Percentiles rank a stretch among this genome's conserved stretches.
Evolutionary conservation across 768 basidiomycete genomes (phyloP).

Genomic region (Termitomyces sp.): DNA sequence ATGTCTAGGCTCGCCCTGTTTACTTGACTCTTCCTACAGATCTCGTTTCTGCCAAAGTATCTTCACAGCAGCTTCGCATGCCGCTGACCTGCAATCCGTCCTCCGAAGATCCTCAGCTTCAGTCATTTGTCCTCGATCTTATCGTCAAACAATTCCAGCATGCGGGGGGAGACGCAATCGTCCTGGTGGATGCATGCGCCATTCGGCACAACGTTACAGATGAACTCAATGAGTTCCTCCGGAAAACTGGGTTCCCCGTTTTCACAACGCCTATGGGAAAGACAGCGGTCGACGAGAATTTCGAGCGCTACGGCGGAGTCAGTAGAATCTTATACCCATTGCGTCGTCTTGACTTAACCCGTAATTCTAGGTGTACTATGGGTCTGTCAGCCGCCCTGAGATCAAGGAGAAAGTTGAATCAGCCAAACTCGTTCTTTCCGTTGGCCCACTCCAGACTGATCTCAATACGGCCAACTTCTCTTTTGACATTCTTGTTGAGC

Average conservation of each 20-base stretch:
- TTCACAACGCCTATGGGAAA: slow-evolving; percentile 84
- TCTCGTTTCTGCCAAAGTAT: slow-evolving; percentile 65
- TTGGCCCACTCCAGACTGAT: slow-evolving; percentile 70
- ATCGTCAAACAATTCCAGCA: slow-evolving; percentile 62
- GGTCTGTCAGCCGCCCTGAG: slow-evolving; percentile 60
- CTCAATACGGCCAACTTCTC: slow-evolving; percentile 90
- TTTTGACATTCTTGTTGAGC: slow-evolving; percentile 56
- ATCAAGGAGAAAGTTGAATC: slow-evolving; percentile 71
- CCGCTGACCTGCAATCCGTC: slow-evolving; percentile 51
- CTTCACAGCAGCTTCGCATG: slow-evolving; percentile 55
- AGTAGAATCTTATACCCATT: slow-evolving; percentile 19
- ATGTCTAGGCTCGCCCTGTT: slow-evolving; percentile 71
- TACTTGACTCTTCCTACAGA: slow-evolving; percentile 88
- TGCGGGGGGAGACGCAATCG: slow-evolving; percentile 64
- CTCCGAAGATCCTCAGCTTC: slow-evolving; percentile 51
- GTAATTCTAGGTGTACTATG: slow-evolving; percentile 63
- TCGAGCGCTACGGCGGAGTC: slow-evolving; percentile 77
- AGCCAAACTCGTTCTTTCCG: slow-evolving; percentile 70
- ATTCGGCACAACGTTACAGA: slow-evolving; percentile 64
- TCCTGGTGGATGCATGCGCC: slow-evolving; percentile 81
- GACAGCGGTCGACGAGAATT: slow-evolving; percentile 62
- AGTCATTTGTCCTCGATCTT: slow-evolving; percentile 69
- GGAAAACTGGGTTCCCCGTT: slow-evolving; percentile 67
- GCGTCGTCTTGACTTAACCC: background rate
- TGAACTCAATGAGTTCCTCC: slow-evolving; percentile 62